phyloP scores from a whole-genome alignment of 129 eudicot species.

The Chrysanthemum makinoi region DNA sequence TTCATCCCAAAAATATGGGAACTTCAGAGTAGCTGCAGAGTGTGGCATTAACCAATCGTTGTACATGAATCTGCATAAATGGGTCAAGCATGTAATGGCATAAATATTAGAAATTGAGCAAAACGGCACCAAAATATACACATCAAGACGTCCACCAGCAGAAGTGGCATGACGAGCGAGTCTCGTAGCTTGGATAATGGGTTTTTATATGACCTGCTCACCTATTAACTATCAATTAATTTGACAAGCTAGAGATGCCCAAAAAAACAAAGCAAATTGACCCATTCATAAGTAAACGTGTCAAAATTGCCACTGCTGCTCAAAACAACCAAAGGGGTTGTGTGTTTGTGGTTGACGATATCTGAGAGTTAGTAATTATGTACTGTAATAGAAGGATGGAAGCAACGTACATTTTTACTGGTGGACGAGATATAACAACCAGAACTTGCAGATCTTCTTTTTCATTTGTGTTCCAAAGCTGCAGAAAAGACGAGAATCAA shows the following conservation, averaged over 20 bases:
- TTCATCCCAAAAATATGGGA: conserved; percentile 80
- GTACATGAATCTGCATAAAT: conserved; percentile 68
- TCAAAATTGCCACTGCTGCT: too few species aligned
- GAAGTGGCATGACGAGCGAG: not conserved
- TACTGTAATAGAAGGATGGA: too few species aligned
- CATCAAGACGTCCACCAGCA: not conserved
- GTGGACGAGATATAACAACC: conserved; percentile 81
- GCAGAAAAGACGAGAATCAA: conserved; percentile 24
- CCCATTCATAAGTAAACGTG: too few species aligned
- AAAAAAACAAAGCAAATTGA: too few species aligned
- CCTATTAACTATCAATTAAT: too few species aligned
- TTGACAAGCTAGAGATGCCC: too few species aligned
- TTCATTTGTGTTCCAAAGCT: conserved; percentile 74
- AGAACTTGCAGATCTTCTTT: conserved; percentile 74
- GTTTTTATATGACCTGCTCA: too few species aligned
- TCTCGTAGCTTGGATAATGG: too few species aligned
- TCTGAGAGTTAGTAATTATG: not conserved
- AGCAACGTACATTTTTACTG: conserved; percentile 66
- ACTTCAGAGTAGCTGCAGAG: conserved; percentile 66
- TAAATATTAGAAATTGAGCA: not conserved
- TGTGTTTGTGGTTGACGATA: not conserved
- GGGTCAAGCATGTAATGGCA: not conserved
- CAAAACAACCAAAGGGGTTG: not conserved
- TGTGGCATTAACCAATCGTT: conserved; percentile 90
- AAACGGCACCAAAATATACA: not conserved